Base-by-base conservation (phyloP, 306 rosid species). In the Pyrus communis region DNA sequence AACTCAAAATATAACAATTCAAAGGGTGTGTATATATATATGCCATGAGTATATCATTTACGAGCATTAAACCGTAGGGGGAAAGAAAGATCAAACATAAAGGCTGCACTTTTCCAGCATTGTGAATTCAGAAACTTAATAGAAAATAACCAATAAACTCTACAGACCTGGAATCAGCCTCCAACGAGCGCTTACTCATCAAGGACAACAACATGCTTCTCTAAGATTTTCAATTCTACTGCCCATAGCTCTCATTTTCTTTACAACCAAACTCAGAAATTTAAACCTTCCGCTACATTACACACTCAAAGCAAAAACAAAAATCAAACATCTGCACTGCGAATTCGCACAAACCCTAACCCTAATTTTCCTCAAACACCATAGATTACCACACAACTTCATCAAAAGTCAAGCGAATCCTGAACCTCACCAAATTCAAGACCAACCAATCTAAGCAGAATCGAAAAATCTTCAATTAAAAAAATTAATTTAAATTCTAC, bases 191-290 rank as follows among this genome's bases (percentile, higher is more conserved):
- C 87, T 88, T 90, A 88, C 98, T 92, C 86, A 95, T 51, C 85
- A 90, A 90, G 90, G 98, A 95, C 93, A 95, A 92, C 96, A 95
- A 88, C 98, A 95, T 95, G 79, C 88, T 91, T 95, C 81, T 80
- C 78, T 74, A 87, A 80, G 83, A 86, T 43, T 66, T 63, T 62
- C 79, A 86, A 77, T 82, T 80, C 89, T 78, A 87, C 87, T 61
- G 81, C 89, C 96, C 96, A 90, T 90, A 82, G 87, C 76, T 88
- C 77, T 84, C 74, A 77, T 68, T 88, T 78, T 78, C 78, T 74
- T 51, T n/a, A 81, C 11, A 42, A 77, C 75, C 79, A 82, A 84
- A 38, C 78, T 42, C 75, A 73, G 59, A 10, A 84, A 76, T 72
- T 80, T 77, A 87, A 67, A 40, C 64, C 70, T 62, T 76, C 33